Evolutionary conservation across 139 green algal genomes (phyloP), one percentile per base, ranked within the genome.

Genomic region (Chlorella vulgaris): DNA sequence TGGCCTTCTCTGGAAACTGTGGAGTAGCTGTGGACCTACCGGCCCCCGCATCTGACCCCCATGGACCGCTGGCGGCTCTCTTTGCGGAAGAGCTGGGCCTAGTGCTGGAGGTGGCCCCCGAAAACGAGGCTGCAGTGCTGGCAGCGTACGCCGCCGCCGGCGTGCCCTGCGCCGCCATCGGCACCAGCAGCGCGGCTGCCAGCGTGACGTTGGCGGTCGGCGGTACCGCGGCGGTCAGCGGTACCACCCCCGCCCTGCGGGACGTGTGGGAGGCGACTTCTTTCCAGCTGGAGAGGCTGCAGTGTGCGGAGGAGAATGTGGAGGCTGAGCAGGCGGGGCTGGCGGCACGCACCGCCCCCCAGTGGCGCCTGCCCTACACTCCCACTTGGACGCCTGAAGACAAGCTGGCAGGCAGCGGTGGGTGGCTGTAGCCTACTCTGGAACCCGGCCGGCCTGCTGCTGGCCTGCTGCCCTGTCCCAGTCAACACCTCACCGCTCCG

Each of bases 31-130:
- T 91, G 8, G 90, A 96, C 79, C 78, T 98, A 51, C 83, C 91
- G 1, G 28, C 63, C 3, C 39, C 83, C 6, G 75, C 87, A 19
- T 29, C 76, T 6, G 42, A 86, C 68, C 43, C 69, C 28, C 73
- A 85, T 29, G 85, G 83, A 62, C 77, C 85, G 43, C 73, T 94
- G 55, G 90, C 89, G 0, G 65, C 91, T 7, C 91, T 99, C 5
- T 99, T 98, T 87, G 91, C 96, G 0, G 97, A 99, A 88, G 97
- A 99, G 91, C 92, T 98, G 31, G 96, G 97, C 21, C 88, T 99
- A 69, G 83, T 99, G 63, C 78, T 99, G 43, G 97, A 99, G 87
- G 96, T 99, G 26, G 60, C 81, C 4, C 68, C 83, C 0, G 81
- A 78, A 13, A 63, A 94, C 4, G 90, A 89, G 53, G 80, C 84